phyloP scores from a whole-genome alignment of 805 yeast genomes.

The Metschnikowia cerradonensis region DNA sequence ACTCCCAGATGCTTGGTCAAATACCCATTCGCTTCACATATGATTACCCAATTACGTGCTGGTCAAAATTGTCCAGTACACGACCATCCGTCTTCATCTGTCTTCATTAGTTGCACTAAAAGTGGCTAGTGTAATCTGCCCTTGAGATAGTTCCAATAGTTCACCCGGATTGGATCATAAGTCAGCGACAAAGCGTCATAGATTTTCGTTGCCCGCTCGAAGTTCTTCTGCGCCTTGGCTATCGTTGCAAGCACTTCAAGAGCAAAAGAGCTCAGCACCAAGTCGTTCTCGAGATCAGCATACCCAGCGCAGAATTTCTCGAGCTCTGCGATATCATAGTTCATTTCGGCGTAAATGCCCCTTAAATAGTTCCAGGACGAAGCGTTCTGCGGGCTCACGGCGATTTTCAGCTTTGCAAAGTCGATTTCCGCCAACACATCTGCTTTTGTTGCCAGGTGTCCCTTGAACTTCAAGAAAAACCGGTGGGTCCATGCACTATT shows the following conservation, averaged over 20 bases:
- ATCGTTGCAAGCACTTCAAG: conserved; percentile 44
- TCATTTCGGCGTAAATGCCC: conserved; percentile 45
- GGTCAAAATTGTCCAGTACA: too few relatives aligned
- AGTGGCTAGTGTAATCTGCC: conserved; percentile 1
- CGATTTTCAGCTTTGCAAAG: conserved; percentile 48
- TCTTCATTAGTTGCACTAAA: too few relatives aligned
- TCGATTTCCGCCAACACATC: conserved; percentile 45
- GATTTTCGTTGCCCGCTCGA: conserved; percentile 36
- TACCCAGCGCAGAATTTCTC: conserved; percentile 44
- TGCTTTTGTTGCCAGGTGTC: conserved; percentile 15
- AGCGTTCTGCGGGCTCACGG: conserved; percentile 70
- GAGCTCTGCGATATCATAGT: conserved; percentile 32
- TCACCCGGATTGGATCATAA: conserved; percentile 59
- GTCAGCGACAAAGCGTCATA: conserved; percentile 49
- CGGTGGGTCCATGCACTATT: conserved; percentile 94
- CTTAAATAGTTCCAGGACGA: conserved; percentile 80
- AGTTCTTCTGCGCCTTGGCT: conserved; percentile 27
- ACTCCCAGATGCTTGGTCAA: too few relatives aligned
- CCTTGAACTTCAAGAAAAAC: conserved; percentile 47
- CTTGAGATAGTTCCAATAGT: conserved; percentile 57
- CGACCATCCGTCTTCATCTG: neutral
- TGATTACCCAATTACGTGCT: too few relatives aligned
- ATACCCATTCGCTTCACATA: too few relatives aligned
- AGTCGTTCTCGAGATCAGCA: conserved; percentile 25
- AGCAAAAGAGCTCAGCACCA: conserved; percentile 14